phyloP scores from a whole-genome alignment of 805 yeast species.

The Candida golubevii region DNA sequence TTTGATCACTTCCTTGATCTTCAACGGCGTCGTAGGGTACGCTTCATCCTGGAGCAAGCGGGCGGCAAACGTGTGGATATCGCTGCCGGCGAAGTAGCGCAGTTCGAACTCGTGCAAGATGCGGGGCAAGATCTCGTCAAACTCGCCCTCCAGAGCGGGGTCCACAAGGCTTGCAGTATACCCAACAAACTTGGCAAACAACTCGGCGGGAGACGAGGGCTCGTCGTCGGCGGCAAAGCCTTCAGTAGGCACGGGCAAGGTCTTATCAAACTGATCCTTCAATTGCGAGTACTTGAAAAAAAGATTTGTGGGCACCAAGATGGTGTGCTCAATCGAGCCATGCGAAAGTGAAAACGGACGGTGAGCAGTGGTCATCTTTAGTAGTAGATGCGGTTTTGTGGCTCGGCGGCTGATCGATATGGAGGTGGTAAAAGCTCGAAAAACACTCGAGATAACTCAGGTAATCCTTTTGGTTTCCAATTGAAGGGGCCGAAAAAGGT shows the following conservation, averaged over 20 bases:
- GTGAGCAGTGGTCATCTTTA: slow-evolving; percentile 25
- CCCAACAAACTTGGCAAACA: slow-evolving; percentile 80
- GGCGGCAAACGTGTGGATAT: slow-evolving; percentile 88
- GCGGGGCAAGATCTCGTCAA: slow-evolving; percentile 64
- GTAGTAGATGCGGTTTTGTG: background rate
- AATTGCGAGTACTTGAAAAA: slow-evolving; percentile 82
- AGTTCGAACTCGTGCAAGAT: slow-evolving; percentile 81
- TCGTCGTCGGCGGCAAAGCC: slow-evolving; percentile 83
- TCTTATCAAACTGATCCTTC: slow-evolving; percentile 76
- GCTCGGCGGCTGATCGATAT: background rate
- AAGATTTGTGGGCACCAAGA: slow-evolving; percentile 78
- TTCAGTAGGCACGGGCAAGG: slow-evolving; percentile 77
- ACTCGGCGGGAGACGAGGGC: slow-evolving; percentile 81
- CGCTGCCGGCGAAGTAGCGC: slow-evolving; percentile 57
- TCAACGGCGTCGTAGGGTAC: slow-evolving; percentile 62
- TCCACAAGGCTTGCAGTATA: slow-evolving; percentile 51
- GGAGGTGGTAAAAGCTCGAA: background rate
- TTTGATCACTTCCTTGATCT: slow-evolving; percentile 70
- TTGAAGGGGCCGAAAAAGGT: too few relatives aligned
- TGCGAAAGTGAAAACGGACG: slow-evolving; percentile 82
- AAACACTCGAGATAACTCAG: background rate
- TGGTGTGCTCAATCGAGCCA: slow-evolving; percentile 83
- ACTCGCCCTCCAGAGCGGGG: slow-evolving; percentile 49
- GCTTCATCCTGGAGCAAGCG: slow-evolving; percentile 50
- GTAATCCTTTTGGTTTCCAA: background rate